phyloP scores from a whole-genome alignment of 2,329 filamentous ascomycete genomes.

The Trichoderma hamatum region DNA sequence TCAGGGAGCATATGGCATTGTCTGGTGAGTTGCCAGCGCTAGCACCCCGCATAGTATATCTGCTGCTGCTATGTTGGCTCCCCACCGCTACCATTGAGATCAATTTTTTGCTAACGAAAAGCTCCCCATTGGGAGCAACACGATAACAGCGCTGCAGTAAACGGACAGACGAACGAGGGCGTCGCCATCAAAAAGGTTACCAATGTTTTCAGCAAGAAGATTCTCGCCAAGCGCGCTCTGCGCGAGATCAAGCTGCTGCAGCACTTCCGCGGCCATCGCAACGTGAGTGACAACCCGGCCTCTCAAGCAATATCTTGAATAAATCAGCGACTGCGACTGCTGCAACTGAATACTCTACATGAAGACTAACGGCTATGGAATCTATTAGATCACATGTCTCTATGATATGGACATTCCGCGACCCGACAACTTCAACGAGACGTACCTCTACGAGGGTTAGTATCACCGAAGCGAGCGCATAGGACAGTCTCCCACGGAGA shows the following conservation, averaged over 20 bases:
- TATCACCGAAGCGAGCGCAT: constrained; percentile 17
- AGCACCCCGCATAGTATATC: not conserved
- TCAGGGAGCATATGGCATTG: constrained; percentile 97
- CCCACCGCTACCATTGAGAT: constrained; percentile 34
- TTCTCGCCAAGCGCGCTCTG: constrained; percentile 94
- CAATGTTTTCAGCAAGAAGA: constrained; percentile 99
- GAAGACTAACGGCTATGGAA: constrained; percentile 15
- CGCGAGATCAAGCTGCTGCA: constrained; percentile 98
- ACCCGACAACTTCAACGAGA: constrained; percentile 98
- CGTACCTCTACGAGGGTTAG: constrained; percentile 95
- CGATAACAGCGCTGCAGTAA: constrained; percentile 78
- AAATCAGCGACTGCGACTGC: not conserved
- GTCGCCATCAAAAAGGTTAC: constrained; percentile 99
- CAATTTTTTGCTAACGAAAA: constrained; percentile 33
- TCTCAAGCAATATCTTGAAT: not conserved
- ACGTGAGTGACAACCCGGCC: constrained; percentile 57
- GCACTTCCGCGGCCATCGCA: constrained; percentile 90
- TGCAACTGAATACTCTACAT: not conserved
- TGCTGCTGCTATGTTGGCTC: constrained; percentile 9
- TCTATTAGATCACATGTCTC: constrained; percentile 87
- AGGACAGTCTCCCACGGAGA: not conserved
- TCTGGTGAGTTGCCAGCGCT: constrained; percentile 67
- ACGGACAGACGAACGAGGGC: constrained; percentile 86
- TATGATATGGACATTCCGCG: constrained; percentile 99
- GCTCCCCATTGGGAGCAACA: constrained; percentile 29